Evolutionary conservation across 163 green algal species (phyloP).

Genomic region (Scenedesmus sp.): DNA sequence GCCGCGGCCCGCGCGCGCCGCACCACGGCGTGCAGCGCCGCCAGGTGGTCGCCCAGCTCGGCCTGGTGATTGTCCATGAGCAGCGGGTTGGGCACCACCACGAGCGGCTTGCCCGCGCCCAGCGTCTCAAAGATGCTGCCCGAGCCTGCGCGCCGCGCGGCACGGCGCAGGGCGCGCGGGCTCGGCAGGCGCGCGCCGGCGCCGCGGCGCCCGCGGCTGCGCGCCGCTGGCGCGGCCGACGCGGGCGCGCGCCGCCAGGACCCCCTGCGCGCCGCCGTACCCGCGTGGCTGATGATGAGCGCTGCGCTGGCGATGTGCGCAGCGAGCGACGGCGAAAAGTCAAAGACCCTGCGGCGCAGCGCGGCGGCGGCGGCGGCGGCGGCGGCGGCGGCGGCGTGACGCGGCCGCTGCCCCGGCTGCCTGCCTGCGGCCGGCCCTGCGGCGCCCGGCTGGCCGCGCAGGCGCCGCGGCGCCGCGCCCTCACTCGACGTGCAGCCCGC

Average conservation of each 20-base stretch:
- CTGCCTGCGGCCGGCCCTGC: too few relatives aligned
- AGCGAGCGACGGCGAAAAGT: constrained; percentile 73
- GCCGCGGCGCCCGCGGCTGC: neutral
- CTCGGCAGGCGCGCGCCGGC: too few relatives aligned
- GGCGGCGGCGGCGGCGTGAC: too few relatives aligned
- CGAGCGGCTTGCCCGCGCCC: constrained; percentile 59
- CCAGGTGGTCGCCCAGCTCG: constrained; percentile 80
- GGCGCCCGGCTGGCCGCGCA: too few relatives aligned
- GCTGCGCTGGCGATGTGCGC: constrained; percentile 59
- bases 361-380: too few relatives aligned
- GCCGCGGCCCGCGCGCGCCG: neutral
- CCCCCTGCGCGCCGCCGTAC: constrained; percentile 17
- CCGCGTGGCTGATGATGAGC: constrained; percentile 88
- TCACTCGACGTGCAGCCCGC: constrained; percentile 28
- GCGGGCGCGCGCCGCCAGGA: neutral
- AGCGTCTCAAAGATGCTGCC: constrained; percentile 90
- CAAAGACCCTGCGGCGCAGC: constrained; percentile 65
- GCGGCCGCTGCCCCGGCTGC: too few relatives aligned
- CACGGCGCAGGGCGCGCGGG: too few relatives aligned
- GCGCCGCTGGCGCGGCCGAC: neutral
- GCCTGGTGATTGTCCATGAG: constrained; percentile 95
- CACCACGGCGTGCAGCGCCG: constrained; percentile 59
- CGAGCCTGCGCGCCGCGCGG: constrained; percentile 57
- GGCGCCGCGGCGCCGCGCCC: too few relatives aligned
- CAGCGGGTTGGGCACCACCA: constrained; percentile 86